Conservation (phyloP, 345 rosid genomes). For the Citrus glauca region DNA sequence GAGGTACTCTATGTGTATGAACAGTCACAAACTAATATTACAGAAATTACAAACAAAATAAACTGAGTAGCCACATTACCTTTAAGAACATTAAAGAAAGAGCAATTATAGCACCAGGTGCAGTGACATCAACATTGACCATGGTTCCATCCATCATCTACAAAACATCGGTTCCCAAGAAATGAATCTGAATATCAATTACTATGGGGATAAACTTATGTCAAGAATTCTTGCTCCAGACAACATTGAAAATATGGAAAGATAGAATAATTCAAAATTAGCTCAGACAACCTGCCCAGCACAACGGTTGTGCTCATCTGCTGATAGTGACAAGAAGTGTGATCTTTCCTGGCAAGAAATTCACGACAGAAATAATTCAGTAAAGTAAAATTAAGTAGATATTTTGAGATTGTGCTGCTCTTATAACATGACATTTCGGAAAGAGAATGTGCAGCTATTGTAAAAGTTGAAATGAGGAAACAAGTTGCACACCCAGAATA, state of each 20-base stretch:
- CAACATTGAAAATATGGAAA: neutral
- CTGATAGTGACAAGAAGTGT: conserved; percentile 38
- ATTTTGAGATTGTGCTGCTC: conserved; percentile 4
- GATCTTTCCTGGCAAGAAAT: conserved; percentile 56
- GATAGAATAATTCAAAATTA: conserved; percentile 13
- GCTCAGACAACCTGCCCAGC: conserved; percentile 64
- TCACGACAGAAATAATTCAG: conserved; percentile 17
- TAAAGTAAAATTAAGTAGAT: conserved; percentile 3
- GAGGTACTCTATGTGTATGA: neutral
- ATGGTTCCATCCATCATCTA: conserved; percentile 79
- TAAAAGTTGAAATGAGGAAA: neutral
- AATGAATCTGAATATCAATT: conserved; percentile 8
- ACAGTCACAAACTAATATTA: neutral
- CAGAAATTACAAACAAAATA: conserved; percentile 9
- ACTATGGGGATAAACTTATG: neutral
- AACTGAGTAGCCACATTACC: conserved; percentile 36
- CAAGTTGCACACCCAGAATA: conserved; percentile 3
- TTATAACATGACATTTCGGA: conserved; percentile 13
- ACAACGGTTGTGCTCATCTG: conserved; percentile 60
- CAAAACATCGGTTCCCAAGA: conserved; percentile 12
- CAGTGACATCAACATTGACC: conserved; percentile 88
- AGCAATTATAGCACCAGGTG: conserved; percentile 94
- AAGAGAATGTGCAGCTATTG: neutral
- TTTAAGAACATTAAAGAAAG: conserved; percentile 89
- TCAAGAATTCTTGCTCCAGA: neutral